Conservation (phyloP, 2,329 filamentous ascomycete genomes). For the Fonsecaea nubica region DNA sequence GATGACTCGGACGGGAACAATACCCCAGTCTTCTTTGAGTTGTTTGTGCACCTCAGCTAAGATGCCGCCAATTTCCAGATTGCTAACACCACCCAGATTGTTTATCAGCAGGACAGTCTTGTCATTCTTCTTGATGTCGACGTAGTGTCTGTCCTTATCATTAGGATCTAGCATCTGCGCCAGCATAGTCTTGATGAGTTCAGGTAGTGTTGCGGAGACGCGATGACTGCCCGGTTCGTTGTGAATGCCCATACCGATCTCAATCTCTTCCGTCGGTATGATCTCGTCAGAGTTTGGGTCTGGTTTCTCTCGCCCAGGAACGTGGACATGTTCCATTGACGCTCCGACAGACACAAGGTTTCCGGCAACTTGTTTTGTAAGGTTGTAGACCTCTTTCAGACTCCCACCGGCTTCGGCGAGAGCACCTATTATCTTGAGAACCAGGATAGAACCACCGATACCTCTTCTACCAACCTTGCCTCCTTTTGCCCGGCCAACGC, state of each 20-base stretch:
- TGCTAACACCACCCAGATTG: conserved; percentile 72
- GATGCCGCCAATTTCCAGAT: conserved; percentile 70
- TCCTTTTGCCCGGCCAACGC: conserved; percentile 78
- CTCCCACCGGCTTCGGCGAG: conserved; percentile 73
- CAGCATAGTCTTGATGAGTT: conserved; percentile 67
- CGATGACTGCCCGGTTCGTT: conserved; percentile 58
- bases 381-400: conserved; percentile 73
- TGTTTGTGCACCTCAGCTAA: conserved; percentile 70
- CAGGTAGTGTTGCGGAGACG: conserved; percentile 56
- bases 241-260: conserved; percentile 73
- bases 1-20: conserved; percentile 67
- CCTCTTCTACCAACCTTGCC: conserved; percentile 93
- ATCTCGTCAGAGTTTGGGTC: conserved; percentile 56
- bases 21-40: conserved; percentile 63
- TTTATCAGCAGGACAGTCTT: conserved; percentile 71
- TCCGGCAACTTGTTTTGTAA: conserved; percentile 73
- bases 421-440: conserved; percentile 89
- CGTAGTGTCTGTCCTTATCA: conserved; percentile 69
- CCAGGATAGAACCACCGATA: conserved; percentile 87
- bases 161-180: conserved; percentile 66
- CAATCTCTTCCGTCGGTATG: conserved; percentile 62
- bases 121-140: conserved; percentile 63
- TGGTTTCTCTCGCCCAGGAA: conserved; percentile 72
- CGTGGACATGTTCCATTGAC: conserved; percentile 88
- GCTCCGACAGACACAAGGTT: conserved; percentile 87